A percentile compares a stretch with the other conserved stretches of the same genome.
Conservation (phyloP, 805 yeast species). For the Suhomyces faveliae region DNA sequence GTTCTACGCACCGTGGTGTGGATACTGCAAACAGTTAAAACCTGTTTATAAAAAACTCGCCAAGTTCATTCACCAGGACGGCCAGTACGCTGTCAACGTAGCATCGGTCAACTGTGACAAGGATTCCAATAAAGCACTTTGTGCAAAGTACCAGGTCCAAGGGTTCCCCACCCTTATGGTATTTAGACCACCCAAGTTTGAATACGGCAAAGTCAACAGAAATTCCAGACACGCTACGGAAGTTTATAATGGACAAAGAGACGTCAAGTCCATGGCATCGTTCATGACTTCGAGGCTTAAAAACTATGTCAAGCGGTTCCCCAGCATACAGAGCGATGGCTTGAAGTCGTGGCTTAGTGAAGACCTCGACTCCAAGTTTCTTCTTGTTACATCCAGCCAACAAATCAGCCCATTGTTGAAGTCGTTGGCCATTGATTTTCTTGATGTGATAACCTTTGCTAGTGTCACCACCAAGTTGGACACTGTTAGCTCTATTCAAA, state of each 20-base stretch:
- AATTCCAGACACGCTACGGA: constrained; percentile 37
- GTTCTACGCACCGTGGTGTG: constrained; percentile 98
- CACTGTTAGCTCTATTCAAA: constrained; percentile 16
- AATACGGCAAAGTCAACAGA: constrained; percentile 21
- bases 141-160: constrained; percentile 60
- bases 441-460: constrained; percentile 50
- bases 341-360: constrained; percentile 28
- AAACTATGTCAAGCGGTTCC: constrained; percentile 59
- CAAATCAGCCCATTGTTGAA: constrained; percentile 56
- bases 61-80: constrained; percentile 49
- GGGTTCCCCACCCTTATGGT: constrained; percentile 86
- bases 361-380: constrained; percentile 37
- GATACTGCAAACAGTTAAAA: constrained; percentile 76
- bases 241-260: constrained; percentile 60
- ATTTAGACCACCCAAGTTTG: constrained; percentile 75
- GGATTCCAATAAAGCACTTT: constrained; percentile 61
- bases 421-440: constrained; percentile 67
- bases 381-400: constrained; percentile 53
- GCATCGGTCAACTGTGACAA: constrained; percentile 88
- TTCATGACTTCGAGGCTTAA: constrained; percentile 58
- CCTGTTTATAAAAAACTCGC: constrained; percentile 67
- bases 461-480: constrained; percentile 32
- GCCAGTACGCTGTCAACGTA: constrained; percentile 52
- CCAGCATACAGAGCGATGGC: constrained; percentile 23
- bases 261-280: constrained; percentile 51